These are phyloP conservation scores for Neotropicomus parvogracilis DNA, from an alignment of 1,284 basidiomycete genomes.

Conservation along the genomic window DNA sequence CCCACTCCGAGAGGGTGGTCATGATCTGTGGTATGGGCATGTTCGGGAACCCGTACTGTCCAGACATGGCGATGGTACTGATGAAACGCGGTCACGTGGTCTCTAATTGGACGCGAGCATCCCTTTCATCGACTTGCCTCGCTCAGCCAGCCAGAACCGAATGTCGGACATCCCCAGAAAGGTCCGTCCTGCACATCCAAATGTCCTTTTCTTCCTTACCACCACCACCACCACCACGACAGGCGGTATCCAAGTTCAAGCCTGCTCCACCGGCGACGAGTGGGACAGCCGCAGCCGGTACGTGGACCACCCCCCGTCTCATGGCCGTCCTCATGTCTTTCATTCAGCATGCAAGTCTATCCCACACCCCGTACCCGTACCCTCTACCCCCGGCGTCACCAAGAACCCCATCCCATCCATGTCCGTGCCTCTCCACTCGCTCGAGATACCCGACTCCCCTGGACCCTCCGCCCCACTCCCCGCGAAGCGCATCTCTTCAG, in stretches of 20 bases:
- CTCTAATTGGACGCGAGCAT: constrained; percentile 9
- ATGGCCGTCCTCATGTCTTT: constrained; percentile 7
- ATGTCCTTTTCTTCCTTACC: neutral
- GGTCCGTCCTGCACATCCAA: too few relatives aligned
- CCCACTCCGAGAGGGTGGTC: constrained; percentile 60
- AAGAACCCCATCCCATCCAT: constrained; percentile 20
- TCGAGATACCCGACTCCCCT: constrained; percentile 40
- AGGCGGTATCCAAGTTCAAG: constrained; percentile 38
- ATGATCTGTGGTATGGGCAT: constrained; percentile 63
- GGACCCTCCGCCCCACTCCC: constrained; percentile 31
- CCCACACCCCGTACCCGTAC: constrained; percentile 36
- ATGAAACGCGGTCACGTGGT: constrained; percentile 26
- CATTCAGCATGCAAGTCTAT: constrained; percentile 15
- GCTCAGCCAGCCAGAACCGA: constrained; percentile 6
- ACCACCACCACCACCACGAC: neutral
- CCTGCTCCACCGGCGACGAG: constrained; percentile 23
- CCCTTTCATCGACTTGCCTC: constrained; percentile 11
- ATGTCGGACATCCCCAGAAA: constrained; percentile 8
- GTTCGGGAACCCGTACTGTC: constrained; percentile 58
- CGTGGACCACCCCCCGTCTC: constrained; percentile 4
- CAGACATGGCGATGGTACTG: constrained; percentile 22
- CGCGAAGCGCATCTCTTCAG: constrained; percentile 44
- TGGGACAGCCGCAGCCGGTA: constrained; percentile 11
- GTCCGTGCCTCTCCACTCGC: constrained; percentile 9
- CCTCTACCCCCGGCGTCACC: constrained; percentile 43